Percentiles rank a stretch among this genome's conserved stretches.
Conservation (phyloP, 441 rosid genomes). For the Syzygium syzygioides region DNA sequence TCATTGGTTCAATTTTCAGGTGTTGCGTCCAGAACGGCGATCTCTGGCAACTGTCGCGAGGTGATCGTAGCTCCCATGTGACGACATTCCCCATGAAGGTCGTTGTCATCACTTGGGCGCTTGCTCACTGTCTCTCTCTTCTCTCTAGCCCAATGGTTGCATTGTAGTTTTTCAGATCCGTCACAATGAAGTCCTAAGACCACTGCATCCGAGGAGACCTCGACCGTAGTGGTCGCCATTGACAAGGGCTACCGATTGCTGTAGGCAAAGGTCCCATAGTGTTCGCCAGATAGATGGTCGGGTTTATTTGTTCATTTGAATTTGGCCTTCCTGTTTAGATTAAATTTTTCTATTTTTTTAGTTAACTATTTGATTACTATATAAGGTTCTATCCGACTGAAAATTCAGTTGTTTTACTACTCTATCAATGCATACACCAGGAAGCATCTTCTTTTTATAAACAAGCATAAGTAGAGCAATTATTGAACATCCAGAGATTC, state of each 20-base stretch:
- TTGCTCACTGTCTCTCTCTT: neutral
- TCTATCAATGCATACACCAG: neutral
- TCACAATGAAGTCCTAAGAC: no score
- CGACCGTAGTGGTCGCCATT: no score
- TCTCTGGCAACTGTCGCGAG: fast-evolving
- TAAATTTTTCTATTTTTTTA: no score
- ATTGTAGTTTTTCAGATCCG: no score
- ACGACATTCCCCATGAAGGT: neutral
- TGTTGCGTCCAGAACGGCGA: neutral
- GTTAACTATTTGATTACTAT: no score
- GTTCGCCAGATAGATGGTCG: neutral
- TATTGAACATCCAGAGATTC: neutral
- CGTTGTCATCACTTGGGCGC: neutral
- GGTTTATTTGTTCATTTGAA: neutral
- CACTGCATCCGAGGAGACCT: no score
- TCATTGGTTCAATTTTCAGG: neutral
- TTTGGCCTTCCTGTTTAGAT: neutral
- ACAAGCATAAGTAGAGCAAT: neutral
- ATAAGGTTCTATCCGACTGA: no score
- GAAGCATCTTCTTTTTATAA: neutral
- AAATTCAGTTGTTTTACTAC: no score
- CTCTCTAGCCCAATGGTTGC: neutral
- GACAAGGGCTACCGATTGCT: no score
- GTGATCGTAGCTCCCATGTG: fast-evolving
- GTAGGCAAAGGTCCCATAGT: no score